phyloP scores from a whole-genome alignment of 352 stramenopile genomes.

The Elongisporangium undulatum region DNA sequence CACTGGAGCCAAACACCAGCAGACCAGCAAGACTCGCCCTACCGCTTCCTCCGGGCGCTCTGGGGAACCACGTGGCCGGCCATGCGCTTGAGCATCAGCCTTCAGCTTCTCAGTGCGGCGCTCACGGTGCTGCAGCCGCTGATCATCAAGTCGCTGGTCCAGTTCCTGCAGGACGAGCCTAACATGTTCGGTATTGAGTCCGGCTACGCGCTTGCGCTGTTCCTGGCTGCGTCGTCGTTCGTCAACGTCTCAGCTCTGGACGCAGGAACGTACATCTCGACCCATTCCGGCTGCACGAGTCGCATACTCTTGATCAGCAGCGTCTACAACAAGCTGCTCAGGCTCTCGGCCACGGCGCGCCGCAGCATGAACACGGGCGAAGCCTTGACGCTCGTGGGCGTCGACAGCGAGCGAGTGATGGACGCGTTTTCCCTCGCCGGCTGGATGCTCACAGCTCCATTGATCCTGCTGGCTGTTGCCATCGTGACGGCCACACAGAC shows the following conservation, averaged over 20 bases:
- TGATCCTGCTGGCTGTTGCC: constrained; percentile 35
- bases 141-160: constrained; percentile 55
- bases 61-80: constrained; percentile 37
- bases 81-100: constrained; percentile 19
- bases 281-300: constrained; percentile 38
- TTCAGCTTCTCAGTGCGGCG: constrained; percentile 32
- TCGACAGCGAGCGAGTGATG: constrained; percentile 49
- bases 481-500: too few relatives aligned
- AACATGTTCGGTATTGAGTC: constrained; percentile 40
- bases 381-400: constrained; percentile 46
- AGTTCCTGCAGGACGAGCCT: constrained; percentile 28
- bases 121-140: constrained; percentile 42
- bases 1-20: constrained; percentile 24
- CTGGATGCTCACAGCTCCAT: constrained; percentile 39
- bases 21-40: constrained; percentile 2
- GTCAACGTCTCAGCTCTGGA: constrained; percentile 37
- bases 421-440: constrained; percentile 38
- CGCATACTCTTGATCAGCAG: constrained; percentile 56
- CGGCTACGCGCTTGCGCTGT: constrained; percentile 37
- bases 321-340: constrained; percentile 55
- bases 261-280: constrained; percentile 42
- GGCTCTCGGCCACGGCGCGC: constrained; percentile 36
- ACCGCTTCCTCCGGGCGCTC: constrained; percentile 38
- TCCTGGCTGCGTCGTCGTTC: constrained; percentile 33
- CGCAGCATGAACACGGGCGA: constrained; percentile 47